Percentiles rank a stretch among this genome's conserved stretches.
These are phyloP conservation scores for Dissoconium aciculare DNA, from an alignment of 2,329 filamentous ascomycete species.

Conservation along the genomic window DNA sequence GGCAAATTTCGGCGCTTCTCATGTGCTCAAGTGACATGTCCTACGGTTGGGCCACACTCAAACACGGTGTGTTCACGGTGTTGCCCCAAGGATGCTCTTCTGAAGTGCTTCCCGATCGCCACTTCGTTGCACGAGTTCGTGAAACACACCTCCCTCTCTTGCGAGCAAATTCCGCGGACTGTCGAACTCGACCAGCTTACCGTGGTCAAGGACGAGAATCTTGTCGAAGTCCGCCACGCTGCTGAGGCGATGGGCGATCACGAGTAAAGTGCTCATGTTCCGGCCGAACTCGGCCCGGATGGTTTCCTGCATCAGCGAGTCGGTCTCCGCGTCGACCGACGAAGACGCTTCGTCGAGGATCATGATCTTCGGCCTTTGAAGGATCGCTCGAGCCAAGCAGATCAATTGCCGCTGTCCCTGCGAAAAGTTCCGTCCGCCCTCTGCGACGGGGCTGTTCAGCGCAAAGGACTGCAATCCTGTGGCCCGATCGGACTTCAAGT, in stretches of 20 bases:
- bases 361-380: constrained; percentile 70
- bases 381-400: constrained; percentile 75
- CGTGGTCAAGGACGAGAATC: constrained; percentile 17
- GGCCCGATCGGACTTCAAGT: neutral
- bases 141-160: neutral
- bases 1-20: no score
- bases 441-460: constrained; percentile 47
- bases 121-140: neutral
- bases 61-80: neutral
- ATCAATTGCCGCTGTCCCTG: constrained; percentile 83
- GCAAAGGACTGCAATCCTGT: neutral
- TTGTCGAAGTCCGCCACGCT: constrained; percentile 16
- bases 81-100: neutral
- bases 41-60: no score
- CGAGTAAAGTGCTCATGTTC: constrained; percentile 12
- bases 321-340: constrained; percentile 70
- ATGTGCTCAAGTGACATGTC: no score
- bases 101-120: neutral
- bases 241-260: constrained; percentile 19
- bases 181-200: constrained; percentile 15
- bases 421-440: constrained; percentile 84
- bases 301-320: constrained; percentile 63
- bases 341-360: constrained; percentile 60
- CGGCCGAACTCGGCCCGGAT: constrained; percentile 7
- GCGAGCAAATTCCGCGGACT: constrained; percentile 6